Base-by-base conservation (phyloP, 2,329 filamentous ascomycete species). In the Neocatenulostroma microsporum region DNA sequence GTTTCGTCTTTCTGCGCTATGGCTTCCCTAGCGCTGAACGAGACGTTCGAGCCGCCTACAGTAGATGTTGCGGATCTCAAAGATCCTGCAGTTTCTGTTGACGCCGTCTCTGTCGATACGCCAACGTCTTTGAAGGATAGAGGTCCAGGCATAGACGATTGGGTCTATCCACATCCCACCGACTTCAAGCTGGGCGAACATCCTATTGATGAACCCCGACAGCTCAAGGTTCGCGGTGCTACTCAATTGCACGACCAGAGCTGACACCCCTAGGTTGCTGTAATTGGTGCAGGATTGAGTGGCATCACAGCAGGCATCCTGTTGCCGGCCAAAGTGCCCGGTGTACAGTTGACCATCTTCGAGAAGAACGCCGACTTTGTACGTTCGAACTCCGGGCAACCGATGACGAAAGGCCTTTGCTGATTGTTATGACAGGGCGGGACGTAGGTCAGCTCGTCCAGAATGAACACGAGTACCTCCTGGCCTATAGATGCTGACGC, bases 281-380 rank as follows among this genome's bases (percentile, higher is more conserved):
- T 83, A 0, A 72, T 36, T 26, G 33, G 33, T 6, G 33, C 33
- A 21, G 33, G 33, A 27, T 10, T 14, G 14, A 15, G 10, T 30
- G 37, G 34, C 3, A 40, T 72, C 2, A 71, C 66, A 14, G n/a
- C 18, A 11, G 33, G 21, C n/a, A 28, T 19, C n/a, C 21, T 15
- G 33, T 40, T 30, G 6, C 26, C 26, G 10, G 15, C 10, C n/a
- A 11, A 28, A n/a, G 26, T 28, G 6, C 26, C 26, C 26, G 15
- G 15, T 14, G 10, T 28, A 7, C 10, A 28, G 9, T 14, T 28
- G 10, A 14, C 15, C 7, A 28, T 28, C 7, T 28, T n/a, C 26
- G 69, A 73, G 46, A 71, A 71, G 51, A 71, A 72, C 41, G 36
- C 55, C 1, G 62, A 64, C 27, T 53, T n/a, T n/a, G n/a, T n/a